A percentile compares a stretch with the other conserved stretches of the same genome.
These are phyloP conservation scores for Cercophora newfieldiana DNA, from an alignment of 495 filamentous ascomycete species.

Conservation along the genomic window DNA sequence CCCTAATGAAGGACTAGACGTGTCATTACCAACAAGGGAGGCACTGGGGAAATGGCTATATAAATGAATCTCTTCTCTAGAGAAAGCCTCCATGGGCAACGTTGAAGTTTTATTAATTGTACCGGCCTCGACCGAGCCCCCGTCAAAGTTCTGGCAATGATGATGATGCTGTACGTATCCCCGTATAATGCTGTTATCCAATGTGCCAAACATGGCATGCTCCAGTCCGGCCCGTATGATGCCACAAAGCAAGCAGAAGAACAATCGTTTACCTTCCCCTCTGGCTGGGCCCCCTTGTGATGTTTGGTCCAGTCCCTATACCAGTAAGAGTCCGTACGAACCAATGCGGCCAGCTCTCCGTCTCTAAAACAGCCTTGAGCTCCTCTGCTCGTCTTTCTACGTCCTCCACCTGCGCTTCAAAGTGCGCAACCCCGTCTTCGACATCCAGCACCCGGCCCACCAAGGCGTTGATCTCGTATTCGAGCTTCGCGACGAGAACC, in stretches of 20 bases:
- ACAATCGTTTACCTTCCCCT: background rate
- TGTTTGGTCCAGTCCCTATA: constrained; percentile 58
- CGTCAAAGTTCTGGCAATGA: background rate
- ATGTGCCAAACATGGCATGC: background rate
- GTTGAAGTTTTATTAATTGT: background rate
- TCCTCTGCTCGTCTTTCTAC: constrained; percentile 74
- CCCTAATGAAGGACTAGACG: background rate
- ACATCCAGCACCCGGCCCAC: constrained; percentile 84
- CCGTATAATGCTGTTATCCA: background rate
- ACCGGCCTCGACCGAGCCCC: background rate
- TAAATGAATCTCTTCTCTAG: constrained; percentile 4
- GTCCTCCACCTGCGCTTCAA: constrained; percentile 75
- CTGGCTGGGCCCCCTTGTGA: constrained; percentile 35
- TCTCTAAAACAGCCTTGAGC: constrained; percentile 64
- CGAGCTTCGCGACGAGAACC: constrained; percentile 78
- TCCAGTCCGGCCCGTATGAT: background rate
- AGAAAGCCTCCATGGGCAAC: background rate
- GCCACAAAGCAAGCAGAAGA: background rate
- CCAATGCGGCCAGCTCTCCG: constrained; percentile 63
- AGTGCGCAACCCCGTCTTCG: constrained; percentile 77
- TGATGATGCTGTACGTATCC: background rate
- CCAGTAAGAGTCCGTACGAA: constrained; percentile 58
- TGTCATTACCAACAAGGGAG: background rate
- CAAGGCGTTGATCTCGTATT: constrained; percentile 87
- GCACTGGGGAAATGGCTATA: background rate